Evolutionary conservation across 441 rosid species (phyloP).

Genomic region (Gossypium davidsonii): DNA sequence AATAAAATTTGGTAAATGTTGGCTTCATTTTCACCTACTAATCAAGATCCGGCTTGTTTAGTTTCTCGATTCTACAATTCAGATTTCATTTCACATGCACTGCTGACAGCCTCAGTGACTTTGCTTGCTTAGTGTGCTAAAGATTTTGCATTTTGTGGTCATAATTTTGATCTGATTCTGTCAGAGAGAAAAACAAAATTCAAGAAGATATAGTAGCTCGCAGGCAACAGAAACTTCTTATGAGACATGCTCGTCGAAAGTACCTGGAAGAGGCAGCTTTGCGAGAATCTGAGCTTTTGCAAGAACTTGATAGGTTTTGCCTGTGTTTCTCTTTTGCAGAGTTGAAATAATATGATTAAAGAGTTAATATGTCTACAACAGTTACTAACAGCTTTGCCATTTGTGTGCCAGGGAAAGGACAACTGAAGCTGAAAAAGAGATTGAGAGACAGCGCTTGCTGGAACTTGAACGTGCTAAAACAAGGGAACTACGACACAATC

Average conservation of each 20-base stretch:
- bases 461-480: slow-evolving; percentile 76
- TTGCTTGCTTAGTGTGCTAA: not conserved
- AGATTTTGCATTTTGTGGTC: not conserved
- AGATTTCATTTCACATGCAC: not conserved
- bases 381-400: slow-evolving; percentile 14
- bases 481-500: slow-evolving; percentile 65
- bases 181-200: slow-evolving; percentile 63
- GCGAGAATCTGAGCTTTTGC: slow-evolving; percentile 62
- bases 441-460: slow-evolving; percentile 63
- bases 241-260: slow-evolving; percentile 59
- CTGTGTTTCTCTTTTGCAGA: slow-evolving; percentile 15
- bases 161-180: slow-evolving; percentile 1
- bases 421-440: slow-evolving; percentile 72
- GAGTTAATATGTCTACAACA: slow-evolving; percentile 1
- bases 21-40: slow-evolving; percentile 6
- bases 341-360: slow-evolving; percentile 2
- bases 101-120: not conserved
- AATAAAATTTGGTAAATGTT: not conserved
- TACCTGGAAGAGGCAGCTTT: slow-evolving; percentile 66
- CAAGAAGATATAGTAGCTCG: slow-evolving; percentile 54
- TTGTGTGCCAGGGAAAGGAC: slow-evolving; percentile 49
- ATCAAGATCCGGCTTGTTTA: not conserved
- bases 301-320: slow-evolving; percentile 64
- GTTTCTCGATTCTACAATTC: not conserved
- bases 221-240: slow-evolving; percentile 58